Evolutionary conservation across 805 yeast genomes (phyloP).

Genomic region (Ogataea nitratoaversa): DNA sequence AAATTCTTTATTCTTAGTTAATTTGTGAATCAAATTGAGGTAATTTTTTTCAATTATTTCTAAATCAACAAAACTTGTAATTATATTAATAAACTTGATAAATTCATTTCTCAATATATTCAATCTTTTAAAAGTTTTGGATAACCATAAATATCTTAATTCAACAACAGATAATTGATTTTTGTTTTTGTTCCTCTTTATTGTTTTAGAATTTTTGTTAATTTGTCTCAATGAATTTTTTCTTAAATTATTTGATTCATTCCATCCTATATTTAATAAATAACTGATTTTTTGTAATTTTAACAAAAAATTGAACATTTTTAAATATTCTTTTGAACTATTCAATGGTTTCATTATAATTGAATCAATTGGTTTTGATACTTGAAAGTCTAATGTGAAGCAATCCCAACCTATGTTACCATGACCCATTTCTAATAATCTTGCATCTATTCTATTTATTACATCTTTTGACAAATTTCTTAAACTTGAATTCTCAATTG

Average conservation of each 20-base stretch:
- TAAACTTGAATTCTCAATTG: slow-evolving; percentile 54
- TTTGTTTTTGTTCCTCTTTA: slow-evolving; percentile 6
- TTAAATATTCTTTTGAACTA: slow-evolving; percentile 57
- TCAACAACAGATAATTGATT: slow-evolving; percentile 12
- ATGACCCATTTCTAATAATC: slow-evolving; percentile 69
- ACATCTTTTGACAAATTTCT: slow-evolving; percentile 36
- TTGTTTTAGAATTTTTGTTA: slow-evolving; percentile 11
- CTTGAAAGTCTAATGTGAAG: slow-evolving; percentile 76
- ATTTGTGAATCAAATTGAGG: slow-evolving; percentile 21
- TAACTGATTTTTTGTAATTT: slow-evolving; percentile 60
- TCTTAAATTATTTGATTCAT: slow-evolving; percentile 29
- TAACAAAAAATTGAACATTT: slow-evolving; percentile 85
- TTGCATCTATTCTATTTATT: slow-evolving; percentile 67
- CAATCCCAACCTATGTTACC: slow-evolving; percentile 86
- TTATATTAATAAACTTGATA: slow-evolving; percentile 37
- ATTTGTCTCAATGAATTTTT: slow-evolving; percentile 22
- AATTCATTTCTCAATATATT: slow-evolving; percentile 37
- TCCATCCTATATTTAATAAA: slow-evolving; percentile 49
- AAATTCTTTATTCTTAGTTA: slow-evolving; percentile 13
- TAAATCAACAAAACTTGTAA: slow-evolving; percentile 39
- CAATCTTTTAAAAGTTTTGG: slow-evolving; percentile 27
- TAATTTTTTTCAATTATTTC: slow-evolving; percentile 44
- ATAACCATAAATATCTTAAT: slow-evolving; percentile 18
- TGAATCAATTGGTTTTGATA: slow-evolving; percentile 46
- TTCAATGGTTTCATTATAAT: slow-evolving; percentile 46